These are phyloP conservation scores for Hypocreales sp. DNA, from an alignment of 2,329 filamentous ascomycete genomes.

Conservation along the genomic window DNA sequence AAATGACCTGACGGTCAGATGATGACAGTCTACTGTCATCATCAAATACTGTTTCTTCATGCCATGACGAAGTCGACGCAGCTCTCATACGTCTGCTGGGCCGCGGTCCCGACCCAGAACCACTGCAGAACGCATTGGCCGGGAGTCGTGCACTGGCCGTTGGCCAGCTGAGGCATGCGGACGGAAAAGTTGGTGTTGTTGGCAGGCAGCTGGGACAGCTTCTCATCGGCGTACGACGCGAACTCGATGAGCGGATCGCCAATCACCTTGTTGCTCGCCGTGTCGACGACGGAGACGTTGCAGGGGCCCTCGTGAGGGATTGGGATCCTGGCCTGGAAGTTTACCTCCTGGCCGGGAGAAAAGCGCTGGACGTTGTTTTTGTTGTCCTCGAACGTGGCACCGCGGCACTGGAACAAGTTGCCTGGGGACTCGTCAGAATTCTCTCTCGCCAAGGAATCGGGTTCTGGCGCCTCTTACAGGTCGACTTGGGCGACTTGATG, in stretches of 20 bases:
- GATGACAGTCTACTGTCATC: no score
- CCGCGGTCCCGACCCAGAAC: slow-evolving; percentile 41
- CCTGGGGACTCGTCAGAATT: no score
- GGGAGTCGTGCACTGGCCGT: slow-evolving; percentile 27
- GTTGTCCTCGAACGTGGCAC: slow-evolving; percentile 30
- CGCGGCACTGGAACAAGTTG: slow-evolving; percentile 31
- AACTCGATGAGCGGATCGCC: slow-evolving; percentile 37
- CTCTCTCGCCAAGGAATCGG: no score
- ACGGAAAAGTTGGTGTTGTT: slow-evolving; percentile 36
- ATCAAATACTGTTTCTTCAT: no score
- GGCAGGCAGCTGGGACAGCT: slow-evolving; percentile 12
- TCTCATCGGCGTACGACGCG: slow-evolving; percentile 35
- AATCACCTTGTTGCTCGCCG: slow-evolving; percentile 32
- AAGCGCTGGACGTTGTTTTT: slow-evolving; percentile 24
- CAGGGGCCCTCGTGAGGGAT: slow-evolving; percentile 29
- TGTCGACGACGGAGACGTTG: slow-evolving; percentile 44
- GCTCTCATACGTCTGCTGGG: slow-evolving; percentile 46
- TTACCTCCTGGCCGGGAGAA: slow-evolving; percentile 24
- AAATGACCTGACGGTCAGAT: no score
- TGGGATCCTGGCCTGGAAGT: slow-evolving; percentile 22
- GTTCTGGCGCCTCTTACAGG: no score
- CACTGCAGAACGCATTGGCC: slow-evolving; percentile 42
- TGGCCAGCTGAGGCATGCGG: slow-evolving; percentile 33
- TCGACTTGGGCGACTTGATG: slow-evolving; percentile 14
- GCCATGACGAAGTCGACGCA: slow-evolving; percentile 38